Percentiles rank a stretch among this genome's conserved stretches.
Conservation (phyloP, 2,329 filamentous ascomycete genomes). For the Shiraia sp. region DNA sequence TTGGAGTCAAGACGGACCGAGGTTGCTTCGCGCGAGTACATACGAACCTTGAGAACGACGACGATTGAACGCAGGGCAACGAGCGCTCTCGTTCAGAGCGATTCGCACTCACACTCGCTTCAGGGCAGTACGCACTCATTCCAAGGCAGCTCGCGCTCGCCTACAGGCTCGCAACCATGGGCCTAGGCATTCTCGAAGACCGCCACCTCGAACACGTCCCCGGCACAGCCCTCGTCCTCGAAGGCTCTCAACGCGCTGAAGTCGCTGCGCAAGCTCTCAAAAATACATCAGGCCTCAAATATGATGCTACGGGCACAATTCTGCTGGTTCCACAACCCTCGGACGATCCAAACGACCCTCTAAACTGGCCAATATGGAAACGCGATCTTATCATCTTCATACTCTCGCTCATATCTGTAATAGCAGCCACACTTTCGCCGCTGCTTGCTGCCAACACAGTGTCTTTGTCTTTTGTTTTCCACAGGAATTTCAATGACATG, state of each 20-base stretch:
- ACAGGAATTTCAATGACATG: conserved; percentile 69
- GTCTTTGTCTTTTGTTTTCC: conserved; percentile 70
- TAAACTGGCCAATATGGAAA: conserved; percentile 86
- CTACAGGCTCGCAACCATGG: conserved; percentile 53
- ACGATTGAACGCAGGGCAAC: too few relatives aligned
- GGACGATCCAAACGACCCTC: conserved; percentile 86
- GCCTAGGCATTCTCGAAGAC: conserved; percentile 75
- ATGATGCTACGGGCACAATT: conserved; percentile 70
- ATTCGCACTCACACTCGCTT: background rate
- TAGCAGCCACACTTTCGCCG: conserved; percentile 81
- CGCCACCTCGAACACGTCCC: conserved; percentile 70
- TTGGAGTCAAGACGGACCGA: too few relatives aligned
- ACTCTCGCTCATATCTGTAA: conserved; percentile 78
- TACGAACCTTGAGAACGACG: too few relatives aligned
- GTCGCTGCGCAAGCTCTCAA: conserved; percentile 34
- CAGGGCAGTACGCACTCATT: background rate
- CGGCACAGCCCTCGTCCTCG: conserved; percentile 50
- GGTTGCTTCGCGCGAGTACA: too few relatives aligned
- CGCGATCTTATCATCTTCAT: conserved; percentile 79
- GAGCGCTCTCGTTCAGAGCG: too few relatives aligned
- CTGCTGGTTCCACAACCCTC: conserved; percentile 90
- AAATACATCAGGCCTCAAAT: conserved; percentile 63
- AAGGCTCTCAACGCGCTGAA: conserved; percentile 24
- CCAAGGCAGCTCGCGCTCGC: background rate
- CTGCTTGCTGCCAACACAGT: conserved; percentile 88